These are phyloP conservation scores for Otatea glauca DNA, from an alignment of 176 grass and related monocot species.

Conservation along the genomic window DNA sequence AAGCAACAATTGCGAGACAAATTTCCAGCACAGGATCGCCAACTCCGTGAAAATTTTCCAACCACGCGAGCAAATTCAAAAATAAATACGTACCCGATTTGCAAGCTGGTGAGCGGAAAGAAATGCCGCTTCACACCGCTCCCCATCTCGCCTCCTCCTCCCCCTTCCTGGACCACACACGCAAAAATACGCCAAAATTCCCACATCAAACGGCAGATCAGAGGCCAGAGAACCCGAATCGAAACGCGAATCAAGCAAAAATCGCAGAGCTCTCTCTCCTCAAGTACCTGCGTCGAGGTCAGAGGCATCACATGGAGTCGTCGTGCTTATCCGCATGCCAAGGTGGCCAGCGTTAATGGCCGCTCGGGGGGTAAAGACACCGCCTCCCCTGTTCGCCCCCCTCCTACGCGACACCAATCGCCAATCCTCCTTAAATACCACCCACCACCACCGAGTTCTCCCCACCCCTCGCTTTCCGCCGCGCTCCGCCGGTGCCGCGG, in stretches of 20 bases:
- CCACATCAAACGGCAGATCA: slow-evolving; percentile 36
- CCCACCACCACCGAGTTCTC: neutral
- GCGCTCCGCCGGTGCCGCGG: neutral
- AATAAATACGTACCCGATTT: slow-evolving; percentile 68
- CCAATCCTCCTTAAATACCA: slow-evolving; percentile 28
- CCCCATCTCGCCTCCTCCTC: slow-evolving; percentile 41
- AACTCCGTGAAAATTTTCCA: neutral
- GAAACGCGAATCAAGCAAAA: neutral
- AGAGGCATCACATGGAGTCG: slow-evolving; percentile 48
- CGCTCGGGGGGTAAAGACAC: slow-evolving; percentile 33
- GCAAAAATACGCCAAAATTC: slow-evolving; percentile 22
- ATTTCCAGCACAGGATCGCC: neutral
- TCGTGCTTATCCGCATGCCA: slow-evolving; percentile 45
- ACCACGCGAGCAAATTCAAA: neutral
- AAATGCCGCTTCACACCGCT: slow-evolving; percentile 60
- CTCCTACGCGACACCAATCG: slow-evolving; percentile 8
- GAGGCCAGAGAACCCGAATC: slow-evolving; percentile 4
- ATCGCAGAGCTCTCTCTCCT: neutral
- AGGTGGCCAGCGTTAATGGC: slow-evolving; percentile 52
- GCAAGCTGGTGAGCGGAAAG: slow-evolving; percentile 88
- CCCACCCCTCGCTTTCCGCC: neutral
- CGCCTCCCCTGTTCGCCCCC: neutral
- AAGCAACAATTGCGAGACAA: neutral
- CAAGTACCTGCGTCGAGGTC: slow-evolving; percentile 50
- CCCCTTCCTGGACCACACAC: slow-evolving; percentile 9